Evolutionary conservation across 2,329 filamentous ascomycete genomes (phyloP).

Genomic region (Ophiocordyceps camponoti-saundersi): DNA sequence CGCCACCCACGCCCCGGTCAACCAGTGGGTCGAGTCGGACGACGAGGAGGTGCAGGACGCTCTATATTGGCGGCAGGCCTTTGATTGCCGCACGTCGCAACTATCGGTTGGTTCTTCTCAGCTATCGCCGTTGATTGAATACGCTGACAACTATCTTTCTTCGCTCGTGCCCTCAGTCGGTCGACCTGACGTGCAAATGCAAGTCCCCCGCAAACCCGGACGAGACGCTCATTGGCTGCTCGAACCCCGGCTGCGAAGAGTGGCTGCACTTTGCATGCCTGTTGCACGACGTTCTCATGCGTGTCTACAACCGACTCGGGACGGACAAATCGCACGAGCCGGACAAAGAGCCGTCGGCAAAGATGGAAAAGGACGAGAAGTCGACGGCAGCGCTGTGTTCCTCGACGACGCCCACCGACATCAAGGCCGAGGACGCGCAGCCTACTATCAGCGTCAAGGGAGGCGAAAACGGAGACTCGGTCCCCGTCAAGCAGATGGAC

Average conservation of each 20-base stretch:
- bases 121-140: background rate
- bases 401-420: constrained; percentile 34
- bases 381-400: constrained; percentile 10
- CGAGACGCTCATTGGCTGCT: constrained; percentile 40
- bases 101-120: constrained; percentile 30
- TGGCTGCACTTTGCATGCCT: constrained; percentile 51
- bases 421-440: constrained; percentile 29
- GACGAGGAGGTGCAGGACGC: constrained; percentile 44
- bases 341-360: constrained; percentile 19
- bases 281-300: constrained; percentile 33
- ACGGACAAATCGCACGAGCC: constrained; percentile 29
- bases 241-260: constrained; percentile 32
- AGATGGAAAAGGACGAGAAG: constrained; percentile 19
- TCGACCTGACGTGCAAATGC: constrained; percentile 40
- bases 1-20: constrained; percentile 41
- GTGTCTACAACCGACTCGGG: constrained; percentile 32
- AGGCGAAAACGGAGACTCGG: constrained; percentile 22
- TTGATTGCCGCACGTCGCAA: constrained; percentile 37
- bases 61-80: constrained; percentile 48
- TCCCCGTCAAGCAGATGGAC: constrained; percentile 18
- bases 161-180: constrained; percentile 22
- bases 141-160: constrained; percentile 8
- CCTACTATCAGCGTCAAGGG: constrained; percentile 36
- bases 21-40: constrained; percentile 52
- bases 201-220: constrained; percentile 44